Evolutionary conservation across 1,284 basidiomycete genomes (phyloP).

Genomic region (Grifola frondosa): DNA sequence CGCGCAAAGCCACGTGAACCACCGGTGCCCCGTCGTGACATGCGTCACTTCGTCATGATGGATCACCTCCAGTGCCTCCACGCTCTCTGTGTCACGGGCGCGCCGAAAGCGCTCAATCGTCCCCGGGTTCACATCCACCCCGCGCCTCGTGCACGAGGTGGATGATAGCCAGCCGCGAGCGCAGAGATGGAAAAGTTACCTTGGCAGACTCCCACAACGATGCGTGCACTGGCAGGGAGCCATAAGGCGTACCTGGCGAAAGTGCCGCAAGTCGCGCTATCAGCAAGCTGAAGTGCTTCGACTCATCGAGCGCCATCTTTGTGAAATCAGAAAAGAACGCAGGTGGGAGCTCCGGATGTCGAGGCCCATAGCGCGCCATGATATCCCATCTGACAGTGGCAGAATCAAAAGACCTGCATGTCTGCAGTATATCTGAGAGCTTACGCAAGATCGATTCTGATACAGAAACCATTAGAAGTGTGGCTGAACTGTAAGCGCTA

Average conservation of each 20-base stretch:
- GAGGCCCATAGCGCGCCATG: slow-evolving; percentile 74
- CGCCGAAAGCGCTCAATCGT: slow-evolving; percentile 79
- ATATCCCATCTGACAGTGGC: slow-evolving; percentile 79
- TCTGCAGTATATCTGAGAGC: slow-evolving; percentile 31
- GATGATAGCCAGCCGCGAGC: slow-evolving; percentile 81
- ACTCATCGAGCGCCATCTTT: slow-evolving; percentile 84
- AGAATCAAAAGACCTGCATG: no score
- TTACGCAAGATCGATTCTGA: slow-evolving; percentile 73
- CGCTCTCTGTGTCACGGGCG: slow-evolving; percentile 71
- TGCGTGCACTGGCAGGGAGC: slow-evolving; percentile 72
- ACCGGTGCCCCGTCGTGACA: slow-evolving; percentile 81
- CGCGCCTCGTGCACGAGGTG: slow-evolving; percentile 88
- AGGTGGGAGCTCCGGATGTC: slow-evolving; percentile 58
- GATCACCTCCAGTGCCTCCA: slow-evolving; percentile 72
- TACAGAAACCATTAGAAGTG: not conserved
- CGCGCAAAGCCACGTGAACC: slow-evolving; percentile 81
- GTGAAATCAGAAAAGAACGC: slow-evolving; percentile 81
- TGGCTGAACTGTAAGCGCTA: not conserved
- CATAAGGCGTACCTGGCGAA: slow-evolving; percentile 73
- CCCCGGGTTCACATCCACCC: slow-evolving; percentile 83
- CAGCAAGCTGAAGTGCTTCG: slow-evolving; percentile 73
- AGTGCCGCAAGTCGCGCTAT: slow-evolving; percentile 60
- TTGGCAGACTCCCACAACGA: slow-evolving; percentile 82
- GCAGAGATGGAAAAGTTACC: slow-evolving; percentile 71
- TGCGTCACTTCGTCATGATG: slow-evolving; percentile 86